These are phyloP conservation scores for Vanrija pseudolonga DNA, from an alignment of 1,284 basidiomycete genomes.

Conservation along the genomic window DNA sequence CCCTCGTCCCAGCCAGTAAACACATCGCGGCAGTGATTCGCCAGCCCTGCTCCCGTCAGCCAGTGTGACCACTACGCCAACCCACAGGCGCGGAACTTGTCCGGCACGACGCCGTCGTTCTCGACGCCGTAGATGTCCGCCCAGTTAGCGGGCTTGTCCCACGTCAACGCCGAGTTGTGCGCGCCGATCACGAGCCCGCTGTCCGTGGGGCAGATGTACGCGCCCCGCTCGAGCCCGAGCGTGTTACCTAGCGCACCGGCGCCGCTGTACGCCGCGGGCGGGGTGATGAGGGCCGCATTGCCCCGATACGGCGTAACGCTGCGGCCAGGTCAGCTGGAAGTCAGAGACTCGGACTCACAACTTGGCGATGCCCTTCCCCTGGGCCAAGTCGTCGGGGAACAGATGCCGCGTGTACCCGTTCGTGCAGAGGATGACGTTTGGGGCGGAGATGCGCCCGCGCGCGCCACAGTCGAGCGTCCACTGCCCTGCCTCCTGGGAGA, in stretches of 20 bases:
- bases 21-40: constrained; percentile 1
- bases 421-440: constrained; percentile 32
- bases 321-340: not conserved
- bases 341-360: not conserved
- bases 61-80: too few relatives aligned
- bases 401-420: constrained; percentile 38
- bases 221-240: constrained; percentile 23
- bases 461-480: constrained; percentile 18
- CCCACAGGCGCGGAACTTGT: not conserved
- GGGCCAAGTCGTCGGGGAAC: constrained; percentile 15
- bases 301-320: constrained; percentile 28
- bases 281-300: constrained; percentile 25
- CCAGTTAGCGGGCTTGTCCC: not conserved
- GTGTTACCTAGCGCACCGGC: constrained; percentile 12
- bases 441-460: constrained; percentile 23
- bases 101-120: constrained; percentile 9
- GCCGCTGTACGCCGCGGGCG: constrained; percentile 22
- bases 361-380: not conserved
- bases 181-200: constrained; percentile 25
- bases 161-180: not conserved
- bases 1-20: constrained; percentile 11
- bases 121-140: constrained; percentile 5
- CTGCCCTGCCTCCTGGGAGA: constrained; percentile 3
- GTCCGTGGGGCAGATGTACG: constrained; percentile 27
- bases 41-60: too few relatives aligned